phyloP scores from a whole-genome alignment of 306 rosid genomes.

The Cicer yamashitae region DNA sequence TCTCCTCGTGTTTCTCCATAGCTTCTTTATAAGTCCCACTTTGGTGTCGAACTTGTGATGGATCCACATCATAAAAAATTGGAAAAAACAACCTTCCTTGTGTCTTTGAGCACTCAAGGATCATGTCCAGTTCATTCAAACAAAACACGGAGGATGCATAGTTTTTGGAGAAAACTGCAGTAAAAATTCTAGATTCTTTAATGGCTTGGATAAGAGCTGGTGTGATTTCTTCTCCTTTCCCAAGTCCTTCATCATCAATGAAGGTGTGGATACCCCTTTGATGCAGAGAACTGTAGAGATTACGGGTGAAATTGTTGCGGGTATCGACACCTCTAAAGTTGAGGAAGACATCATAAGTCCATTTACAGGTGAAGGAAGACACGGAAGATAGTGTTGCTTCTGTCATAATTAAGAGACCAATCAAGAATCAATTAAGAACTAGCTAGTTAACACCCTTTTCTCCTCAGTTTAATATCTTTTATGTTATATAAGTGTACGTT shows the following conservation, averaged over 20 bases:
- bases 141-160: background rate
- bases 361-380: conserved; percentile 16
- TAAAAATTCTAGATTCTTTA: background rate
- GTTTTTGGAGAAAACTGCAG: background rate
- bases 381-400: background rate
- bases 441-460: no score
- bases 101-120: background rate
- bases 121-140: background rate
- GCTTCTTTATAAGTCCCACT: background rate
- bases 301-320: background rate
- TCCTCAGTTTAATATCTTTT: no score
- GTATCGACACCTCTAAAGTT: conserved; percentile 1
- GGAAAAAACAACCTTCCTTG: conserved; percentile 13
- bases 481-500: no score
- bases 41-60: conserved; percentile 7
- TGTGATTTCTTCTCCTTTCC: conserved; percentile 12
- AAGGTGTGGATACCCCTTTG: conserved; percentile 1
- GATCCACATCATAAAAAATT: no score
- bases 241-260: background rate
- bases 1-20: background rate
- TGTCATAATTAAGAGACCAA: background rate
- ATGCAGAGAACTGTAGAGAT: background rate
- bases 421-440: background rate
- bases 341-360: conserved; percentile 31
- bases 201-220: conserved; percentile 10